Base-by-base conservation (phyloP, 73 alveolate species). In the Paraurostyla sp. region DNA sequence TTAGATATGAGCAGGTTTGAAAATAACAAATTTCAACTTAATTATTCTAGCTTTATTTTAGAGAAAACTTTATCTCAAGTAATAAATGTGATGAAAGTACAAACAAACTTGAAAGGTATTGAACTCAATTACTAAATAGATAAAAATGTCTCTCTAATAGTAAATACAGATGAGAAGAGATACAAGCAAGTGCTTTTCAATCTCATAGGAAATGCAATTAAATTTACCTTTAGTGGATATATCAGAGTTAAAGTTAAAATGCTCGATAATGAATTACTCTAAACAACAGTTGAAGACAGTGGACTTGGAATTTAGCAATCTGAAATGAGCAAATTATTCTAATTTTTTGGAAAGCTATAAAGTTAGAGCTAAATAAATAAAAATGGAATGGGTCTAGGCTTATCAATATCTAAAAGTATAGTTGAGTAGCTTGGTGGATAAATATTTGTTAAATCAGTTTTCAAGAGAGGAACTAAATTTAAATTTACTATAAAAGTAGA, bases 331-430 rank as follows among this genome's bases (percentile, higher is more conserved):
- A 49, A 46, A 38, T 58, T 92, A 15, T 92, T 92, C 68, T 78
- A 60, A 0, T 82, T 82, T 9, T 92, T 92, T 48, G 93, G 94
- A 0, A 92, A 87, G 35, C 71, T 92, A 43, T 69, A 82, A 38
- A 50, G 80, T 0, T 84, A 32, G 22, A 42, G 41, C 18, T 0
- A 48, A 23, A 42, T 80, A 25, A 56, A 56, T 25, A 22, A 78
- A 58, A 38, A 48, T 40, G 96, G 96, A 16, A 82, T 92, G 49
- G 96, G 96, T 0, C 71, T 92, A 27, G 96, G 96, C 25, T 50
- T 92, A 32, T 81, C 92, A 1, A 92, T 92, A 9, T 86, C 92
- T 27, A 92, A 92, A 40, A 23, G 35, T 51, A 76, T 92, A 25
- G 83, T 56, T 6, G 46, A 54, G 43, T n/a, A 56, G 69, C 20